Evolutionary conservation across 2,329 filamentous ascomycete genomes (phyloP).

Genomic region (Clathrospora elynae): DNA sequence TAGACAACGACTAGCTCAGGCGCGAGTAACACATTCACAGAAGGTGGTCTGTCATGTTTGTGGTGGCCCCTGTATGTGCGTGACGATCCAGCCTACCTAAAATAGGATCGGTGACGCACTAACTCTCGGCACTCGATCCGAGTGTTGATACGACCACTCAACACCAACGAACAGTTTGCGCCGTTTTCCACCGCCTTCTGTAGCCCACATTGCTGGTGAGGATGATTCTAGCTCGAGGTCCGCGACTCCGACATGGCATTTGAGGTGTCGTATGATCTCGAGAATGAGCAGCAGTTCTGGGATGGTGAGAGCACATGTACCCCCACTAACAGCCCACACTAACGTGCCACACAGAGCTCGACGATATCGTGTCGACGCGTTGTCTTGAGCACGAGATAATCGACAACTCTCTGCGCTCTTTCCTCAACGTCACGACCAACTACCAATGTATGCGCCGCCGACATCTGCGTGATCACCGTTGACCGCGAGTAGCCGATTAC

Average conservation of each 20-base stretch:
- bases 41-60: too few relatives aligned
- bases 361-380: slow-evolving; percentile 65
- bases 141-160: slow-evolving; percentile 27
- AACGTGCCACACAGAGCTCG: slow-evolving; percentile 60
- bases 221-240: slow-evolving; percentile 45
- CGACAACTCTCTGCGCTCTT: slow-evolving; percentile 84
- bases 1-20: too few relatives aligned
- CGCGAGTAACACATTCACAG: too few relatives aligned
- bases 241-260: slow-evolving; percentile 63
- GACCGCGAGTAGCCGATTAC: slow-evolving; percentile 63
- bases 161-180: slow-evolving; percentile 30
- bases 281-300: slow-evolving; percentile 89
- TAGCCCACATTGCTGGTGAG: slow-evolving; percentile 34
- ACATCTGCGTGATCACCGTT: slow-evolving; percentile 16
- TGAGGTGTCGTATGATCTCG: slow-evolving; percentile 70
- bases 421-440: slow-evolving; percentile 76
- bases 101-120: slow-evolving; percentile 31
- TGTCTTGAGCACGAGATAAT: slow-evolving; percentile 69
- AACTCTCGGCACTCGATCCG: slow-evolving; percentile 18
- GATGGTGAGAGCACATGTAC: slow-evolving; percentile 64
- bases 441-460: slow-evolving; percentile 63
- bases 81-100: too few relatives aligned
- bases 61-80: too few relatives aligned
- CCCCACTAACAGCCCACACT: slow-evolving; percentile 29
- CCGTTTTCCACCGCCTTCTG: slow-evolving; percentile 22